phyloP scores from a whole-genome alignment of 768 basidiomycete species.

The Agrocybe chaxingu region DNA sequence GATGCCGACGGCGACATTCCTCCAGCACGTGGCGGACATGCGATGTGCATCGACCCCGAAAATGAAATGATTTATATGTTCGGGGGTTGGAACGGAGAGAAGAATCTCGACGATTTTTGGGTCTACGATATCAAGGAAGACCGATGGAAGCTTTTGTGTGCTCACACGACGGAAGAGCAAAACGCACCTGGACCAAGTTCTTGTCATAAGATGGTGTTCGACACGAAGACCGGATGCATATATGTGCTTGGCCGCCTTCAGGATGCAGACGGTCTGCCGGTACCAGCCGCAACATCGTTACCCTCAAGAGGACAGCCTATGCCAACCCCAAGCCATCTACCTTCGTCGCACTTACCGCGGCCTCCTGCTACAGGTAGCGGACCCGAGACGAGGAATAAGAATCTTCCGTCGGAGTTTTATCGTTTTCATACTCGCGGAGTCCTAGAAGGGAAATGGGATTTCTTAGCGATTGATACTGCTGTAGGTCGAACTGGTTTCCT shows the following conservation, averaged over 20 bases:
- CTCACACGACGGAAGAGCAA: conserved; percentile 48
- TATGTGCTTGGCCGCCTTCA: conserved; percentile 71
- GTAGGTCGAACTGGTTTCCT: conserved; percentile 34
- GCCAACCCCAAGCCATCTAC: no score
- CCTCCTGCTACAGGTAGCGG: conserved; percentile 1
- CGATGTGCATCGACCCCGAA: conserved; percentile 73
- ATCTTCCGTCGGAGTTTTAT: conserved; percentile 69
- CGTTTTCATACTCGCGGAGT: conserved; percentile 66
- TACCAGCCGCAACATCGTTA: conserved; percentile 4
- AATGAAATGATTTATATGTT: conserved; percentile 68
- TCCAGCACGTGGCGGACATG: conserved; percentile 70
- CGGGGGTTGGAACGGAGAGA: conserved; percentile 77
- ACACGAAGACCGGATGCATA: conserved; percentile 63
- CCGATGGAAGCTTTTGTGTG: conserved; percentile 60
- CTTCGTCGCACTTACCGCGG: background rate
- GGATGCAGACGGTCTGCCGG: conserved; percentile 43
- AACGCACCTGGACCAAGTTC: conserved; percentile 71
- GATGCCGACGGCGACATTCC: conserved; percentile 67
- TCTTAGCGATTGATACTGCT: conserved; percentile 62
- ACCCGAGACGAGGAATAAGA: conserved; percentile 12
- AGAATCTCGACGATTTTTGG: conserved; percentile 79
- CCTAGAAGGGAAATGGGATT: conserved; percentile 69
- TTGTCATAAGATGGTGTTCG: conserved; percentile 83
- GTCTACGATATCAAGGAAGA: conserved; percentile 57
- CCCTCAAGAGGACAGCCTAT: background rate